Evolutionary conservation across 192 early-diverging fungal genomes (phyloP).

Genomic region (Dispira parvispora): DNA sequence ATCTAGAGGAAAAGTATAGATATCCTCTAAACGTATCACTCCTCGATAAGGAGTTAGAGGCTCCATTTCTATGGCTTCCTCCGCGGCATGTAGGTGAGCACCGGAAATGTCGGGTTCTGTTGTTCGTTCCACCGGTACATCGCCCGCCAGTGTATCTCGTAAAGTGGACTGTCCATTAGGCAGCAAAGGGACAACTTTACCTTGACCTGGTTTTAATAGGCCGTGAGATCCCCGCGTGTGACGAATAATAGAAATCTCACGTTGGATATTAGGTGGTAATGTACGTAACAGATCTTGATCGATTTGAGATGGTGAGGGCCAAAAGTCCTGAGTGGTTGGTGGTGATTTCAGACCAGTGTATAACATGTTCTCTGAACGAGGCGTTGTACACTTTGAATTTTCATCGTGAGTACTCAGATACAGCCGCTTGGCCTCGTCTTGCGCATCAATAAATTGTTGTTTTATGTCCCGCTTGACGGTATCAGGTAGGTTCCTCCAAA

Average conservation of each 20-base stretch:
- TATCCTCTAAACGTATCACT: neutral
- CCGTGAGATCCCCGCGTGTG: neutral
- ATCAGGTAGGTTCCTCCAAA: neutral
- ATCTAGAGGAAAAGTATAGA: neutral
- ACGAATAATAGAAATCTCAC: neutral
- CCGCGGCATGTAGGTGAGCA: neutral
- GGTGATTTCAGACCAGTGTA: neutral
- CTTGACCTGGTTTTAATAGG: neutral
- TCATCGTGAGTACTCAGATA: no score
- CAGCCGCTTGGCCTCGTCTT: neutral
- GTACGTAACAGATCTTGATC: neutral
- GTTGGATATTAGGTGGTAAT: neutral
- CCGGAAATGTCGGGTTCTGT: neutral
- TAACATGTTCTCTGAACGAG: no score
- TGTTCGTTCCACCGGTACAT: neutral
- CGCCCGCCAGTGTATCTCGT: neutral
- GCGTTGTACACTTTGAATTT: no score
- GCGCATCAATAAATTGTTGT: neutral
- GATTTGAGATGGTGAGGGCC: slow-evolving; percentile 1
- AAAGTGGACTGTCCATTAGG: neutral
- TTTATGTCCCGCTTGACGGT: neutral
- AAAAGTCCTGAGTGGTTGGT: neutral
- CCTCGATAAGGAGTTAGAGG: slow-evolving; percentile 2
- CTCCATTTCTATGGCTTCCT: neutral
- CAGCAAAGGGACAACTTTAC: neutral